Evolutionary conservation across 1,139 yeast genomes (phyloP).

Genomic region (Candida sp.): DNA sequence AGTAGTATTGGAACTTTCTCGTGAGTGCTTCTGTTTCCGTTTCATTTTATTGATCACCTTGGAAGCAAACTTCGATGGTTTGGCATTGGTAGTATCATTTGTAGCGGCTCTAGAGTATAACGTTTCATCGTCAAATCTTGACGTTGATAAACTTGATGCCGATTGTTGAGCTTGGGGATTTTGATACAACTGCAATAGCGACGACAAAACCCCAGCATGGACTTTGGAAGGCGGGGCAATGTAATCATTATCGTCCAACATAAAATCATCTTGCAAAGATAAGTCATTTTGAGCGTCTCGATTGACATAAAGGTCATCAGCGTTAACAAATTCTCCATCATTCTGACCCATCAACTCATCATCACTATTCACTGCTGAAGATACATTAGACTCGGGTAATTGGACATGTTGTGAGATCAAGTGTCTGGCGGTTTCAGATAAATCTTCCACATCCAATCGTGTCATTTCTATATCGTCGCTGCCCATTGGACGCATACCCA

Average conservation of each 20-base stretch:
- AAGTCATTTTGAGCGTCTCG: slow-evolving; percentile 11
- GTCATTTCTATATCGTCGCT: slow-evolving; percentile 31
- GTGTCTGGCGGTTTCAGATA: slow-evolving; percentile 40
- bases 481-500: slow-evolving; percentile 9
- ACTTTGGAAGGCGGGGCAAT: slow-evolving; percentile 73
- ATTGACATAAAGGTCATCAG: slow-evolving; percentile 1
- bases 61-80: slow-evolving; percentile 5
- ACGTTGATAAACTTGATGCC: slow-evolving; percentile 5
- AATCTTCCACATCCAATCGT: slow-evolving; percentile 28
- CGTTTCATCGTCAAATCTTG: slow-evolving; percentile 12
- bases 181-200: slow-evolving; percentile 66
- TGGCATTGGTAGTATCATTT: background rate
- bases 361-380: slow-evolving; percentile 3
- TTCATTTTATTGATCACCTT: background rate
- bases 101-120: slow-evolving; percentile 10
- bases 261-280: slow-evolving; percentile 17
- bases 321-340: background rate
- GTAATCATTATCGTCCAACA: slow-evolving; percentile 32
- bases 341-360: background rate
- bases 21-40: background rate
- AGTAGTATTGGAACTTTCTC: background rate
- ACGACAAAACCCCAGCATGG: slow-evolving; percentile 80
- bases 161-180: slow-evolving; percentile 32
- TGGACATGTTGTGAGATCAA: slow-evolving; percentile 38
- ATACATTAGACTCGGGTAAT: slow-evolving; percentile 9